A percentile compares a stretch with the other conserved stretches of the same genome.
These are phyloP conservation scores for Leccinum ochraceum DNA, from an alignment of 768 basidiomycete genomes.

Conservation along the genomic window DNA sequence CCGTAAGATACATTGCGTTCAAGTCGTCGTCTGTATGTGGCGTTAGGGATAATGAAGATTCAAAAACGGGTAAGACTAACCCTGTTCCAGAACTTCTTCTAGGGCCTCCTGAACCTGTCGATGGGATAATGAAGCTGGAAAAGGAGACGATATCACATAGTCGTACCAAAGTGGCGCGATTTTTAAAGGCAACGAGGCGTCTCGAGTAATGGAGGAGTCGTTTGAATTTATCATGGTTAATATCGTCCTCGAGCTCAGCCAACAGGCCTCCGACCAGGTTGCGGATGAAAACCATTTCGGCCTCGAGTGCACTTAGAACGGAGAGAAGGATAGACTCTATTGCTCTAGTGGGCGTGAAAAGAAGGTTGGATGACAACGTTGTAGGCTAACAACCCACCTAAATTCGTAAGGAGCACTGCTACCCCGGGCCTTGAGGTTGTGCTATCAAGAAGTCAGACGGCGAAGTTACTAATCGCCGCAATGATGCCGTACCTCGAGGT, in stretches of 20 bases:
- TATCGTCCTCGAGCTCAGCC: constrained; percentile 92
- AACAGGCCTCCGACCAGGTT: constrained; percentile 87
- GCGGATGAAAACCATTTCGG: constrained; percentile 94
- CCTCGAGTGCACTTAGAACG: constrained; percentile 89
- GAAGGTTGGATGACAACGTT: constrained; percentile 7
- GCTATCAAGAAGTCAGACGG: constrained; percentile 44
- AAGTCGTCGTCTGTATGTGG: constrained; percentile 79
- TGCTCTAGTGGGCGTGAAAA: constrained; percentile 55
- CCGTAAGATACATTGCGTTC: constrained; percentile 92
- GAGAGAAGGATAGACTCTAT: constrained; percentile 92
- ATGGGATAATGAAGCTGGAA: constrained; percentile 1
- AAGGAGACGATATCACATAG: neutral
- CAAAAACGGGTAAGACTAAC: constrained; percentile 39
- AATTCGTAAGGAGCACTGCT: constrained; percentile 85
- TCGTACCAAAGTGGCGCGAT: constrained; percentile 78
- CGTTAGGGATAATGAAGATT: neutral
- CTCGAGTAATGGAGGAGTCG: constrained; percentile 90
- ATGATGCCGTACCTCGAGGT: constrained; percentile 63
- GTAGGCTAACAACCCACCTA: constrained; percentile 47
- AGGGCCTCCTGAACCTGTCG: constrained; percentile 82
- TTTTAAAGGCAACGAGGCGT: constrained; percentile 85
- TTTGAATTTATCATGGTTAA: constrained; percentile 93
- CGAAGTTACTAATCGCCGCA: constrained; percentile 13
- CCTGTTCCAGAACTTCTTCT: constrained; percentile 90
- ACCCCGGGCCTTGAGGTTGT: constrained; percentile 76